Evolutionary conservation across 2,329 filamentous ascomycete species (phyloP).

Genomic region (Colletotrichum orchidophilum): DNA sequence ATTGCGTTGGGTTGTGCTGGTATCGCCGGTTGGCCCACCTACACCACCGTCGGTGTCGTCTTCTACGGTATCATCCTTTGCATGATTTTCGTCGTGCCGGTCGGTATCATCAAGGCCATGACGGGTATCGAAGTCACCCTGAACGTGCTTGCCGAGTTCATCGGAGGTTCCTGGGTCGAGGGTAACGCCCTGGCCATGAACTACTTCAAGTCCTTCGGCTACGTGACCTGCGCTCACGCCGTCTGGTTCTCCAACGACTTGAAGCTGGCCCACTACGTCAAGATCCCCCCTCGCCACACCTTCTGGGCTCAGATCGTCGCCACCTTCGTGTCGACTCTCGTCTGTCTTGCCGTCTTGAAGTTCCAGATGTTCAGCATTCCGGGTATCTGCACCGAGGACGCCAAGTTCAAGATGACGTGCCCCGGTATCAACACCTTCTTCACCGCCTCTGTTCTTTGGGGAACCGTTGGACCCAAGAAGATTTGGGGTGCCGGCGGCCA

Average conservation of each 20-base stretch:
- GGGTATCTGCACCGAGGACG: constrained; percentile 48
- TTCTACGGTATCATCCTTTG: constrained; percentile 61
- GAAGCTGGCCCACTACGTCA: constrained; percentile 65
- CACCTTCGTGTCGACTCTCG: constrained; percentile 60
- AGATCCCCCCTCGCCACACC: constrained; percentile 69
- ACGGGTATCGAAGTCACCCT: constrained; percentile 62
- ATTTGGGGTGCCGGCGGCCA: constrained; percentile 47
- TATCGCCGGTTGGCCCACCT: constrained; percentile 58
- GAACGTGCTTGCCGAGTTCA: constrained; percentile 63
- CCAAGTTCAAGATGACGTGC: constrained; percentile 48
- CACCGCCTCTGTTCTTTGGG: constrained; percentile 53
- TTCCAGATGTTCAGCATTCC: constrained; percentile 51
- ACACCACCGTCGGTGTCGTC: constrained; percentile 60
- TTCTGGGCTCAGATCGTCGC: constrained; percentile 68
- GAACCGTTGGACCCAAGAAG: constrained; percentile 49
- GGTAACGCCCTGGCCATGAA: constrained; percentile 64
- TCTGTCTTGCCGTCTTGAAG: constrained; percentile 59
- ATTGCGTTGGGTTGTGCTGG: constrained; percentile 57
- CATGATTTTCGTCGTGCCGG: constrained; percentile 60
- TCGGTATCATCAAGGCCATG: constrained; percentile 63
- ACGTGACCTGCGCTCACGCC: constrained; percentile 39
- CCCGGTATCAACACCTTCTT: constrained; percentile 51
- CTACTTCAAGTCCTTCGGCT: constrained; percentile 63
- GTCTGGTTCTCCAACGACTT: constrained; percentile 43
- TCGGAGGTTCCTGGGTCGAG: constrained; percentile 59